phyloP scores from a whole-genome alignment of 2,329 filamentous ascomycete species.

The Scedosporium aurantiacum region DNA sequence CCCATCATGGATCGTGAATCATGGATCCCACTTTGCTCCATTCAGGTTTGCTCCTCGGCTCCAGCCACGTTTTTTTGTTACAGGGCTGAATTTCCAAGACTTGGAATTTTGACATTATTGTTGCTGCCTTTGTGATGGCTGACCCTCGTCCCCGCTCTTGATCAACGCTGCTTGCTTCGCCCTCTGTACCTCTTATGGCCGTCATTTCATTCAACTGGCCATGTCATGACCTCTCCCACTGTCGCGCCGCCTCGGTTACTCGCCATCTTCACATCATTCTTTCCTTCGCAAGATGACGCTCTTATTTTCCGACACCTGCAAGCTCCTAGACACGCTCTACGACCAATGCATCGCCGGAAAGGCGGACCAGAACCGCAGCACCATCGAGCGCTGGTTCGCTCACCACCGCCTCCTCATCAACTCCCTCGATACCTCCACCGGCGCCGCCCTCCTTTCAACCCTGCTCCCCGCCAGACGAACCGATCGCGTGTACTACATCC shows the following conservation, averaged over 20 bases:
- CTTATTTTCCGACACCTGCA: slow-evolving; percentile 59
- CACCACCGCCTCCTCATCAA: slow-evolving; percentile 48
- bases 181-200: not conserved
- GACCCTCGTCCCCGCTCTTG: not conserved
- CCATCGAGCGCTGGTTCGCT: slow-evolving; percentile 57
- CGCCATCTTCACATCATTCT: not conserved
- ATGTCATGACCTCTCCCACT: not conserved
- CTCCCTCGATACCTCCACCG: slow-evolving; percentile 40
- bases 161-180: not conserved
- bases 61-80: not conserved
- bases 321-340: slow-evolving; percentile 60
- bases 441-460: slow-evolving; percentile 58
- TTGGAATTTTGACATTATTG: not conserved
- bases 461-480: slow-evolving; percentile 65
- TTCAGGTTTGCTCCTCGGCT: not conserved
- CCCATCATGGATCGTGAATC: not conserved
- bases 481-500: slow-evolving; percentile 67
- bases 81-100: not conserved
- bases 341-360: slow-evolving; percentile 22
- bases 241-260: not conserved
- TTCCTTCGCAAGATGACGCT: slow-evolving; percentile 41
- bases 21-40: not conserved
- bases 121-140: not conserved
- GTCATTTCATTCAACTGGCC: not conserved
- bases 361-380: slow-evolving; percentile 13